Conservation (phyloP, 2,329 filamentous ascomycete species). For the Cercospora brassicicola region DNA sequence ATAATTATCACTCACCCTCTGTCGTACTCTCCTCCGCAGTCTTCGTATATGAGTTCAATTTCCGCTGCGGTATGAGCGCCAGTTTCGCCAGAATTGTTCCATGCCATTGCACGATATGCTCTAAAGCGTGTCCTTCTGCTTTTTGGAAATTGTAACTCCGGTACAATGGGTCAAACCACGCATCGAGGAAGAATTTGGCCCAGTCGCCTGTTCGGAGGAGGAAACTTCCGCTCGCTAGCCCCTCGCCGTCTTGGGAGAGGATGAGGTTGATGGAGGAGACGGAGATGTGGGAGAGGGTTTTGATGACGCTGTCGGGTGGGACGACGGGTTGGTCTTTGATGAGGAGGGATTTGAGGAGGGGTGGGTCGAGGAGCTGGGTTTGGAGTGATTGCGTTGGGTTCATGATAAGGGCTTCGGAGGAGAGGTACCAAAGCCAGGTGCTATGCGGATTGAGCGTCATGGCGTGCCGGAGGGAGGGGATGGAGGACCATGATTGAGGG, state of each 20-base stretch:
- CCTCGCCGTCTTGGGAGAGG: constrained; percentile 79
- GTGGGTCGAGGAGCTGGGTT: constrained; percentile 66
- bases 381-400: constrained; percentile 70
- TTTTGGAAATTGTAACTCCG: constrained; percentile 95
- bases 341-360: constrained; percentile 74
- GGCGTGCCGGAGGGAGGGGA: constrained; percentile 86
- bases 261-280: constrained; percentile 77
- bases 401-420: constrained; percentile 85
- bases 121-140: constrained; percentile 86
- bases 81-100: constrained; percentile 89
- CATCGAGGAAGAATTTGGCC: constrained; percentile 88
- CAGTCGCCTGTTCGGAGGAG: constrained; percentile 82
- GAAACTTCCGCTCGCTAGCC: constrained; percentile 74
- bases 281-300: constrained; percentile 81
- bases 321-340: constrained; percentile 82
- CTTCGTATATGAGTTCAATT: constrained; percentile 74
- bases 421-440: constrained; percentile 83
- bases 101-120: constrained; percentile 72
- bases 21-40: constrained; percentile 39
- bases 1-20: constrained; percentile 25
- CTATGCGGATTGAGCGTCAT: constrained; percentile 75
- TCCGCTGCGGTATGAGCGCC: constrained; percentile 81
- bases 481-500: constrained; percentile 70
- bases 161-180: constrained; percentile 95
- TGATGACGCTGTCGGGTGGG: constrained; percentile 94